These are phyloP conservation scores for Backusella tuberculispora DNA, from an alignment of 192 early-diverging fungal genomes.

Conservation along the genomic window DNA sequence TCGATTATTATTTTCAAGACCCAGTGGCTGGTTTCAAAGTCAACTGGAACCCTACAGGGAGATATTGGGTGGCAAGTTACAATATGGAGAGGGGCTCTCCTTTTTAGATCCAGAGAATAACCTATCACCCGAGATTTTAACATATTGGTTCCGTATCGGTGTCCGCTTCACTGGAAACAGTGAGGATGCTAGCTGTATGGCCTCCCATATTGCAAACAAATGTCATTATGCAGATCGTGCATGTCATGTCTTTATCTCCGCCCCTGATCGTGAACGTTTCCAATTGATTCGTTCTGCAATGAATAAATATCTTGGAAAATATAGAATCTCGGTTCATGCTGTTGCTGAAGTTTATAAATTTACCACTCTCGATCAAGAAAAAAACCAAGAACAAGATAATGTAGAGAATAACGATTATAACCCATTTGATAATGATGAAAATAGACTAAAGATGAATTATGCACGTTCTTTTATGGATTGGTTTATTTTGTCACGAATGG, in stretches of 20 bases:
- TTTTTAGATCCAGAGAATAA: slow-evolving; percentile 21
- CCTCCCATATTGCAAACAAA: not conserved
- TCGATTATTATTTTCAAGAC: slow-evolving; percentile 32
- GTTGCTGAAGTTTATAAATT: slow-evolving; percentile 15
- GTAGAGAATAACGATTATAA: not conserved
- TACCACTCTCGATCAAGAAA: not conserved
- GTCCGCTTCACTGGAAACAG: slow-evolving; percentile 2
- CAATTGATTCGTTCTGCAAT: not conserved
- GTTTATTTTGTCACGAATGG: slow-evolving; percentile 40
- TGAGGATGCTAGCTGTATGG: slow-evolving; percentile 1
- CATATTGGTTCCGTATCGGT: slow-evolving; percentile 28
- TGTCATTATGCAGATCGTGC: slow-evolving; percentile 1
- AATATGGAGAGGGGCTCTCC: slow-evolving; percentile 19
- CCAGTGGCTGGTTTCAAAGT: slow-evolving; percentile 29
- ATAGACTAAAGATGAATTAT: slow-evolving; percentile 26
- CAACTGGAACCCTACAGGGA: slow-evolving; percentile 24
- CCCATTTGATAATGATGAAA: slow-evolving; percentile 4
- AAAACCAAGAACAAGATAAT: not conserved
- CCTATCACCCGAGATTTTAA: not conserved
- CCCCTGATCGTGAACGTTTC: not conserved
- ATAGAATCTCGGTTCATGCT: slow-evolving; percentile 19
- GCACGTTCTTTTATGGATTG: slow-evolving; percentile 39
- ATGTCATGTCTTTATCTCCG: slow-evolving; percentile 31
- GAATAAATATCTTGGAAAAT: not conserved
- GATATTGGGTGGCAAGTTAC: slow-evolving; percentile 29